These are phyloP conservation scores for Colletotrichum sp. DNA, from an alignment of 2,329 filamentous ascomycete genomes.

Conservation along the genomic window DNA sequence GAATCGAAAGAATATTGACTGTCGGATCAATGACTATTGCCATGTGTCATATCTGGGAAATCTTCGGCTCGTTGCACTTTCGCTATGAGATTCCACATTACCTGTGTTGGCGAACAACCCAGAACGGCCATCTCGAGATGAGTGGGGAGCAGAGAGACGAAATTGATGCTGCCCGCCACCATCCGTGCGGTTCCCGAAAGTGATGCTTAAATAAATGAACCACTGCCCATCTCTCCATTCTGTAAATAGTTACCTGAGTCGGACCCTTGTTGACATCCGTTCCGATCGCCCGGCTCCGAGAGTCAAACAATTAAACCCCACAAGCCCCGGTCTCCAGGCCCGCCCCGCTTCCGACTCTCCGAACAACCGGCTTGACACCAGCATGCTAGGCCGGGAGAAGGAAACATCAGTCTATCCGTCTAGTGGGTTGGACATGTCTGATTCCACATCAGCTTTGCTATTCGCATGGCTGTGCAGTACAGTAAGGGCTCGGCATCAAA, in stretches of 20 bases:
- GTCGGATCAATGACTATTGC: not conserved
- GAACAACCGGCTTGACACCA: not conserved
- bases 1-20: not conserved
- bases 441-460: not conserved
- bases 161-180: not conserved
- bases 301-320: not conserved
- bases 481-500: not conserved
- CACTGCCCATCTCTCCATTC: not conserved
- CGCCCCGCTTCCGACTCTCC: not conserved
- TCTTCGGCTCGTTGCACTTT: not conserved
- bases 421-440: fast-evolving
- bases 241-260: not conserved
- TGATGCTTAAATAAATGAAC: not conserved
- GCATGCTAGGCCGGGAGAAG: not conserved
- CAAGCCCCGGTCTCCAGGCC: not conserved
- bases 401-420: not conserved
- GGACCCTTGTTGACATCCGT: not conserved
- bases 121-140: not conserved
- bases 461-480: not conserved
- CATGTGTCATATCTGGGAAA: not conserved
- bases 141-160: not conserved
- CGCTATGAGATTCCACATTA: not conserved
- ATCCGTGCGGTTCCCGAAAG: not conserved
- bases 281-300: not conserved
- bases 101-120: not conserved